These are phyloP conservation scores for Cymbopogon flexuosus DNA, from an alignment of 202 grass and related monocot genomes.

Conservation along the genomic window DNA sequence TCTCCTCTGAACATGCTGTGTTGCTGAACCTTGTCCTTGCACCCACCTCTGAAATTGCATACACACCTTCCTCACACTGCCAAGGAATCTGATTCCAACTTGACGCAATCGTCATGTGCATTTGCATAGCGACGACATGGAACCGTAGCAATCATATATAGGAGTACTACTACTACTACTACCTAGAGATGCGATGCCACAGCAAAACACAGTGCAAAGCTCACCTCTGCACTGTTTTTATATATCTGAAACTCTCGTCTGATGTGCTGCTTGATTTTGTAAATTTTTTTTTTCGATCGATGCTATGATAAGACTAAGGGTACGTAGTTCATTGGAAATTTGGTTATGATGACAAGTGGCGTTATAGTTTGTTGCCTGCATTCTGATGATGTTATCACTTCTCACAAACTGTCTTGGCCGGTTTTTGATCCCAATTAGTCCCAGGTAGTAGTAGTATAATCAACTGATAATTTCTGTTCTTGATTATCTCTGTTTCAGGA, in stretches of 20 bases:
- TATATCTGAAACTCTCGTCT: no score
- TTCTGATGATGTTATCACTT: background rate
- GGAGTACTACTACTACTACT: no score
- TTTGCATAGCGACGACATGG: no score
- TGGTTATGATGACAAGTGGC: background rate
- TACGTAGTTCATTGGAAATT: background rate
- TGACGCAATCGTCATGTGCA: no score
- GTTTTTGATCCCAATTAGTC: background rate
- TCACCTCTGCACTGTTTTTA: no score
- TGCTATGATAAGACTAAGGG: background rate
- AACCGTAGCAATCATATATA: no score
- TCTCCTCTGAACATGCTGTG: no score
- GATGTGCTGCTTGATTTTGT: no score
- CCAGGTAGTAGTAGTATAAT: no score
- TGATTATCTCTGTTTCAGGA: constrained; percentile 4
- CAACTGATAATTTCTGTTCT: background rate
- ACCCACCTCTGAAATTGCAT: background rate
- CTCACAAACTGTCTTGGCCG: background rate
- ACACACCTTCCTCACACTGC: background rate
- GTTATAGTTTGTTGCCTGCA: background rate
- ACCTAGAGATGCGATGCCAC: no score
- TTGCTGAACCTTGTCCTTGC: background rate
- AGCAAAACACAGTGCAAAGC: no score
- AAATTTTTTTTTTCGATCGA: background rate
- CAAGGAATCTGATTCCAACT: background rate